These are phyloP conservation scores for Penicillium bovifimosum DNA, from an alignment of 495 filamentous ascomycete genomes.

Conservation along the genomic window DNA sequence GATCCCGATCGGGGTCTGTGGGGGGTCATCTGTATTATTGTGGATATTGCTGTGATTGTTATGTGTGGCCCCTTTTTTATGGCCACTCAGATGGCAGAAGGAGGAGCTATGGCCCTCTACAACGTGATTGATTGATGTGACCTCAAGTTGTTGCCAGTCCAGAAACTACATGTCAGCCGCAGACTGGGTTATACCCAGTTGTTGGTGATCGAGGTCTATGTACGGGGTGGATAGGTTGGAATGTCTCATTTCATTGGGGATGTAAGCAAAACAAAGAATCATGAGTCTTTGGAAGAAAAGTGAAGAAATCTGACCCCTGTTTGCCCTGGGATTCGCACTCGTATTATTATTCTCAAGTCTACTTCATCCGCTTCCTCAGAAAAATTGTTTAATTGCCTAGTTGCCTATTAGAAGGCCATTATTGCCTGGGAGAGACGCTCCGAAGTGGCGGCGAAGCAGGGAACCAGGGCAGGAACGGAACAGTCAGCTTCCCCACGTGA, in stretches of 20 bases:
- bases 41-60: conserved; percentile 2
- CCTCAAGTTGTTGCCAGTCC: not conserved
- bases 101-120: conserved; percentile 2
- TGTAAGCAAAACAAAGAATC: not conserved
- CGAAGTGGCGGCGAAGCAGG: no score
- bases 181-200: not conserved
- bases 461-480: not conserved
- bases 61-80: conserved; percentile 2
- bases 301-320: not conserved
- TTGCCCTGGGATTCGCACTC: not conserved
- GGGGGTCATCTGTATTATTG: not conserved
- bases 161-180: not conserved
- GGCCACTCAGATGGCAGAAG: not conserved
- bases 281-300: not conserved
- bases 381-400: not conserved
- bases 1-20: conserved; percentile 15
- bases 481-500: conserved; percentile 25
- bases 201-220: not conserved
- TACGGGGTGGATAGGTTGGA: not conserved
- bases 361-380: no score
- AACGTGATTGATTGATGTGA: conserved; percentile 1
- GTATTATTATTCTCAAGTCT: not conserved
- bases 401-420: not conserved
- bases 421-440: no score
- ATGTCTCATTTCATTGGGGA: not conserved